These are phyloP conservation scores for Russula abietina DNA, from an alignment of 768 basidiomycete species.

Conservation along the genomic window DNA sequence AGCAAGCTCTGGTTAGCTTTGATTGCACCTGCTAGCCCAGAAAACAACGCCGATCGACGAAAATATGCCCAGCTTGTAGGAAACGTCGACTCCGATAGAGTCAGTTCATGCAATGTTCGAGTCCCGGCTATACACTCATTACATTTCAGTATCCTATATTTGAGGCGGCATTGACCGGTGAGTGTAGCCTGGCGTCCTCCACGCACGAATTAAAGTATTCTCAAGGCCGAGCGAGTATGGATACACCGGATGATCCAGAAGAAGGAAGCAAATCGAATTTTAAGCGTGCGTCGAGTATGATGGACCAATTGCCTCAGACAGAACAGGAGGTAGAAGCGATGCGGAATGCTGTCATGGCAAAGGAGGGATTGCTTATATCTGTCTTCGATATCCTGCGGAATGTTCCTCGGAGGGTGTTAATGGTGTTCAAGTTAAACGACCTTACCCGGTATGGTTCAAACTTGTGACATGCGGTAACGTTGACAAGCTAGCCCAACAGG, in stretches of 20 bases:
- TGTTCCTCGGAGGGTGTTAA: slow-evolving; percentile 76
- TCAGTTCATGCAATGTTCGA: slow-evolving; percentile 33
- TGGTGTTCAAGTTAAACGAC: slow-evolving; percentile 85
- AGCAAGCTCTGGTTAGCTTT: slow-evolving; percentile 88
- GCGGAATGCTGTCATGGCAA: slow-evolving; percentile 71
- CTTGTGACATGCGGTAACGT: neutral
- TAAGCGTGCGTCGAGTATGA: slow-evolving; percentile 65
- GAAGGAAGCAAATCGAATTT: slow-evolving; percentile 34
- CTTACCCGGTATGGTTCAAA: slow-evolving; percentile 53
- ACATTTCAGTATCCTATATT: slow-evolving; percentile 77
- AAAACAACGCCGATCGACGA: slow-evolving; percentile 59
- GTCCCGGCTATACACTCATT: slow-evolving; percentile 1
- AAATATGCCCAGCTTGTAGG: slow-evolving; percentile 90
- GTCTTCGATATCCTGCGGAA: slow-evolving; percentile 84
- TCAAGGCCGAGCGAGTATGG: slow-evolving; percentile 60
- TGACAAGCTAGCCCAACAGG: slow-evolving; percentile 35
- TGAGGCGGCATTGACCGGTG: slow-evolving; percentile 88
- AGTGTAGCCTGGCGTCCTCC: neutral
- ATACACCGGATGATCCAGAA: slow-evolving; percentile 45
- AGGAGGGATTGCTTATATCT: slow-evolving; percentile 76
- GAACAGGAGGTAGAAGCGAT: slow-evolving; percentile 77
- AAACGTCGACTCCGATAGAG: slow-evolving; percentile 82
- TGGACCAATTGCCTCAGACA: slow-evolving; percentile 66
- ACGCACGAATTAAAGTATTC: slow-evolving; percentile 8
- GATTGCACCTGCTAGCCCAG: slow-evolving; percentile 63